A percentile compares a stretch with the other conserved stretches of the same genome.
Conservation (phyloP, 805 yeast genomes). For the Yamadazyma laniorum region DNA sequence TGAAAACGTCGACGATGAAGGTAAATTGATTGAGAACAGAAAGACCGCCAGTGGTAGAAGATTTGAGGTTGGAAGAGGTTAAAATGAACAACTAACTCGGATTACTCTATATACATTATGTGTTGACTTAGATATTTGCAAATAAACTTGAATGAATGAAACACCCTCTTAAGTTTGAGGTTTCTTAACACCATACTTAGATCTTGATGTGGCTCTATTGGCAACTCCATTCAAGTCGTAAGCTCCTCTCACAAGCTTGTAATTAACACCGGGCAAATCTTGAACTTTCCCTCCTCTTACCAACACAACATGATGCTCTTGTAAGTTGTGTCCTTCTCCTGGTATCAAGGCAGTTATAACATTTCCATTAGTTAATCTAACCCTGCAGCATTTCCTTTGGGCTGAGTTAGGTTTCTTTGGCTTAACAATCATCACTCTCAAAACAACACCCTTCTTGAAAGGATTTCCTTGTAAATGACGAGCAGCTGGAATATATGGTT, state of each 20-base stretch:
- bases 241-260: constrained; percentile 90
- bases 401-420: constrained; percentile 99
- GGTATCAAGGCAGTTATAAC: constrained; percentile 91
- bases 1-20: constrained; percentile 77
- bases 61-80: constrained; percentile 40
- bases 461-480: constrained; percentile 87
- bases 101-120: not conserved
- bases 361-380: constrained; percentile 85
- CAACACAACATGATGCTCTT: constrained; percentile 93
- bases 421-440: constrained; percentile 89
- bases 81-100: constrained; percentile 1
- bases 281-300: constrained; percentile 99
- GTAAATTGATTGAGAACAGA: constrained; percentile 44
- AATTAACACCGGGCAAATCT: constrained; percentile 97
- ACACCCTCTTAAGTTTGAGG: constrained; percentile 41
- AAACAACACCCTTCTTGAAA: constrained; percentile 87
- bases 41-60: constrained; percentile 75
- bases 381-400: constrained; percentile 94
- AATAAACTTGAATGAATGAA: not conserved
- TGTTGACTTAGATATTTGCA: constrained; percentile 4
- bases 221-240: constrained; percentile 94
- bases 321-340: constrained; percentile 98
- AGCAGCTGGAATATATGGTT: constrained; percentile 55
- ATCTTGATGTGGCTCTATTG: constrained; percentile 83
- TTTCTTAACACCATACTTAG: constrained; percentile 90